Evolutionary conservation across 257 asterid species (phyloP).

Genomic region (Solanum clarkiae): DNA sequence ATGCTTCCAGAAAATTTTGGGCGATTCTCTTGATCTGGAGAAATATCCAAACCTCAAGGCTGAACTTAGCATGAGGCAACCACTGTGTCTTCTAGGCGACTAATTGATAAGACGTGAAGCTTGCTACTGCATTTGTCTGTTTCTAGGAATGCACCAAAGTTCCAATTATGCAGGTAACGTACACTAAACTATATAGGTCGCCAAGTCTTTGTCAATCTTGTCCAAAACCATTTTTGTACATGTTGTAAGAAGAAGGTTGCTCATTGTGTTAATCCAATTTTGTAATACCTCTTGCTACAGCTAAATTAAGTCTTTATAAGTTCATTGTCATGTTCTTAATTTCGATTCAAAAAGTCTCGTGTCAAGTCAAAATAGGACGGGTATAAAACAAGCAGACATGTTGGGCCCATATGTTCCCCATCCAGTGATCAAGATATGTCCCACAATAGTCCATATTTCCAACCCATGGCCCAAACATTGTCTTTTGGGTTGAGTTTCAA

Average conservation of each 20-base stretch:
- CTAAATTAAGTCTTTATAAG: neutral
- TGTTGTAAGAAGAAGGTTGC: neutral
- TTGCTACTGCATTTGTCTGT: neutral
- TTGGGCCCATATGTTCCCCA: constrained; percentile 1
- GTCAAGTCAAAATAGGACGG: neutral
- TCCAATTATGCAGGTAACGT: neutral
- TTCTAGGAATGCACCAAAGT: neutral
- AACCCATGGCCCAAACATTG: neutral
- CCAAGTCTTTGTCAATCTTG: neutral
- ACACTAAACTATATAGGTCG: neutral
- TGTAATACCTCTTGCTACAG: neutral
- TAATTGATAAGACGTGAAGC: neutral
- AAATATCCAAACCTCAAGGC: constrained; percentile 58
- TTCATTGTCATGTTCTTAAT: neutral
- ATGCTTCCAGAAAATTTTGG: constrained; percentile 57
- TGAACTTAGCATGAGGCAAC: constrained; percentile 93
- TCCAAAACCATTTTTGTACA: neutral
- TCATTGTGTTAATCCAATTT: neutral
- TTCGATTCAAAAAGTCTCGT: neutral
- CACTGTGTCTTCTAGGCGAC: constrained; percentile 74
- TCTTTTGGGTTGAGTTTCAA: neutral
- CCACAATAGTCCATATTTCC: neutral
- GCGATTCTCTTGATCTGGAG: constrained; percentile 49
- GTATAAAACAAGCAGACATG: constrained; percentile 3
- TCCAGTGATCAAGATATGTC: neutral